A percentile compares a stretch with the other conserved stretches of the same genome.
Evolutionary conservation across 768 basidiomycete species (phyloP).

Genomic region (Sistotremastrum suecicum): DNA sequence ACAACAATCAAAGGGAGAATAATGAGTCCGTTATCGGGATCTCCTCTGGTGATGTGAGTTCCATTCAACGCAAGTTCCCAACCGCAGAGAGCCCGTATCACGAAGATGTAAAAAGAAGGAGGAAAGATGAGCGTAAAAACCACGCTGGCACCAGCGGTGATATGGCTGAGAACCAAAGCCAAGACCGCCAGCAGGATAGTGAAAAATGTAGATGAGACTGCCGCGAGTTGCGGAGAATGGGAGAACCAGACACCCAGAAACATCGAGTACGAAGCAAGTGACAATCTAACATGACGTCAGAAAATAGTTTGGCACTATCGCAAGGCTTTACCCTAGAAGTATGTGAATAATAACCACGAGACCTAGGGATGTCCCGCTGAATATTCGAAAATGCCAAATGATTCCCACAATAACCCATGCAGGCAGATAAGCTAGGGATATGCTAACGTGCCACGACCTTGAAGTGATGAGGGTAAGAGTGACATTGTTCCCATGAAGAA

Average conservation of each 20-base stretch:
- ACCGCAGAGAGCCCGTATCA: conserved; percentile 49
- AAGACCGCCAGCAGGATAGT: conserved; percentile 54
- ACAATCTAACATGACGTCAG: conserved; percentile 26
- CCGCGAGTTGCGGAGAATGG: conserved; percentile 59
- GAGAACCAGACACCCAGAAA: conserved; percentile 58
- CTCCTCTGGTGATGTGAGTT: conserved; percentile 38
- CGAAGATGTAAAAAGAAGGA: conserved; percentile 63
- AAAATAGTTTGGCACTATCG: neutral
- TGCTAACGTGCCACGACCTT: conserved; percentile 49
- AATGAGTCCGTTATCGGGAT: conserved; percentile 43
- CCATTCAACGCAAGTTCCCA: conserved; percentile 46
- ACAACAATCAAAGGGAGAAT: conserved; percentile 49
- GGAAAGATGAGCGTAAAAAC: conserved; percentile 62
- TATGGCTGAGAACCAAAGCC: conserved; percentile 35
- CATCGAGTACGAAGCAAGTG: conserved; percentile 58
- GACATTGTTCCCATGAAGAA: neutral
- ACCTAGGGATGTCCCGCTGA: conserved; percentile 40
- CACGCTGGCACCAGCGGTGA: conserved; percentile 33
- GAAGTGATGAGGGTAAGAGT: conserved; percentile 1
- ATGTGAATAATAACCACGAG: conserved; percentile 52
- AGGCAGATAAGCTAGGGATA: conserved; percentile 56
- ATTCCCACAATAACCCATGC: conserved; percentile 59
- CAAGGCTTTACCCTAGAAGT: conserved; percentile 25
- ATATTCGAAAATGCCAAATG: conserved; percentile 56
- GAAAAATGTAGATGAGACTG: conserved; percentile 50